Evolutionary conservation across 305 asterid genomes (phyloP), one percentile per base, ranked within the genome.

Genomic region (Fraxinus paxiana): DNA sequence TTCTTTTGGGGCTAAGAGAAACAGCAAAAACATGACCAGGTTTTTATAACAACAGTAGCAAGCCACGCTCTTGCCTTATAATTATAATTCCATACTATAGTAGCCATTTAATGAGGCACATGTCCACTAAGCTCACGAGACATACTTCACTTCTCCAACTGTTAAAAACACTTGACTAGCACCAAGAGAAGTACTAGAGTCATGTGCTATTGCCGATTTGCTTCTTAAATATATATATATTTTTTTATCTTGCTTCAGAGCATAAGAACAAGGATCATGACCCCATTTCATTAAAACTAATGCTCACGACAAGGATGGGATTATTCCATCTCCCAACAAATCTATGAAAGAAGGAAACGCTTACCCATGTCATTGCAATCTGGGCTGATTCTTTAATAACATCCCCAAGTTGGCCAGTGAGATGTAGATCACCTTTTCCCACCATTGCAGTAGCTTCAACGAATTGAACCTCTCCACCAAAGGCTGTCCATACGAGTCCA

Each of bases 311-410:
- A 78, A 73, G 65, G 78, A 74, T 26, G 26, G 35, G 33, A 79
- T 31, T 22, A 75, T 17, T 30, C 63, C 75, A 80, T 24, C 46
- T 75, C 63, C 61, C 30, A 41, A 43, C 67, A 80, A 43, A 41
- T 76, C 71, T 79, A 69, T 79, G 20, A 28, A 77, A 79, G 67
- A 77, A 48, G 46, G 74, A 87, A 65, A 79, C 71, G 41, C 63
- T 88, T 94, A 96, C 99, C 99, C 98, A 96, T 80, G 99, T 96
- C 86, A 96, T 81, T 77, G 99, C 98, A 86, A 94, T 96, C 90
- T 93, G 98, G 70, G 99, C 99, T 35, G 99, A 96, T 88, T 96
- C 99, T 85, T 96, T 96, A 80, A 94, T 94, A 73, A 96, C 97
- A 82, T 93, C 98, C 86, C 98, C 98, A 75, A 96, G 98, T 88